Conservation (phyloP, 2,329 filamentous ascomycete species). For the Colletotrichum tabaci region DNA sequence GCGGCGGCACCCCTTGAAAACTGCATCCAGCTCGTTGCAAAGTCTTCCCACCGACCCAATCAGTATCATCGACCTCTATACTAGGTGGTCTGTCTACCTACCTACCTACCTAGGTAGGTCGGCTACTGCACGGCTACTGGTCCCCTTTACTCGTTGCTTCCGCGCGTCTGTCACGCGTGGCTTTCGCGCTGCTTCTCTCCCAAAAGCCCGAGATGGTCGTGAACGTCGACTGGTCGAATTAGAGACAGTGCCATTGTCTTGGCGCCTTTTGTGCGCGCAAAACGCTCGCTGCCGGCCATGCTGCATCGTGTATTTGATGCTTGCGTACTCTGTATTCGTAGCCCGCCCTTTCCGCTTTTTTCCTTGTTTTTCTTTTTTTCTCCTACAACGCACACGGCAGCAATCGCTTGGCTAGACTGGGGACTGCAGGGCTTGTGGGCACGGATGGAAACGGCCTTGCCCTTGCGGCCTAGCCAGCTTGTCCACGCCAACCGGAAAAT, state of each 20-base stretch:
- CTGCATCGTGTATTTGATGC: background rate
- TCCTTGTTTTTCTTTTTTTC: too few relatives aligned
- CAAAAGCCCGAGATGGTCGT: too few relatives aligned
- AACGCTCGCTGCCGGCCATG: slow-evolving; percentile 3
- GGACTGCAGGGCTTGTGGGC: slow-evolving; percentile 18
- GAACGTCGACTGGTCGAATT: background rate
- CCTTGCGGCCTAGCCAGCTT: slow-evolving; percentile 17
- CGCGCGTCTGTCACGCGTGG: slow-evolving; percentile 32
- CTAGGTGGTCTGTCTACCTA: background rate
- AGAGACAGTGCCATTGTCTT: background rate
- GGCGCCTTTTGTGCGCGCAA: slow-evolving; percentile 12
- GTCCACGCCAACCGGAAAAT: slow-evolving; percentile 12
- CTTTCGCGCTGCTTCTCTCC: slow-evolving; percentile 9
- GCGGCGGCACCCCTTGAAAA: slow-evolving; percentile 13
- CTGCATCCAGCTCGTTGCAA: slow-evolving; percentile 24
- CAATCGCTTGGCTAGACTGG: slow-evolving; percentile 5
- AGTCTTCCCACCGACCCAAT: background rate
- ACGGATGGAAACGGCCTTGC: slow-evolving; percentile 40
- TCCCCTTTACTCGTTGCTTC: slow-evolving; percentile 3
- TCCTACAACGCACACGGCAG: background rate
- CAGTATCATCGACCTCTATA: too few relatives aligned
- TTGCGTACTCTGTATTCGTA: background rate
- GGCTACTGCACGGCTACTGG: too few relatives aligned
- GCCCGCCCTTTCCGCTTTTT: background rate
- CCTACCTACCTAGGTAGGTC: background rate